Evolutionary conservation across 179 eudicot species (phyloP), one percentile per base, ranked within the genome.

Genomic region (Gypsophila paniculata): DNA sequence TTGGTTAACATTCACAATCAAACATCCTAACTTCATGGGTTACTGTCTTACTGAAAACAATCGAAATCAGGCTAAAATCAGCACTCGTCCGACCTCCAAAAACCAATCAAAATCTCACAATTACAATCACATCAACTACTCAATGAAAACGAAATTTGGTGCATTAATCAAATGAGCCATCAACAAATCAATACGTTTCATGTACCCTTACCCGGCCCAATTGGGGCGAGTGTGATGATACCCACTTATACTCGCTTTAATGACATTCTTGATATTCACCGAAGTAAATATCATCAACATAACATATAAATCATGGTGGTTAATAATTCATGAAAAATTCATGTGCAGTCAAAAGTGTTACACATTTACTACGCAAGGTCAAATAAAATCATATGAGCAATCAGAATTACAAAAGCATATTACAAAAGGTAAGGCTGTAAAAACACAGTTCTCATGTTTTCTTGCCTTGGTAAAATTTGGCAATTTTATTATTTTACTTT

Each of bases 401-500:
- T 54, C 69, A 53, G 64, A 57, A 69, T 69, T 53, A 69, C 69
- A 69, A 61, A n/a, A 48, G 38, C 17, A 42, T 34, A 58, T 12
- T 23, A 9, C 62, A 73, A 34, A 34, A 51, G 51, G 61, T 9
- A 51, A 62, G 15, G 15, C 58, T 48, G 70, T 55, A 26, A n/a
- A 49, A 44, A 29, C 65, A 51, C 80, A 70, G 57, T 74, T 70
- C 70, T 65, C 82, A 79, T 75, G 78, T 59, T 74, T 32, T 69
- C 25, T 11, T 78, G 81, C 61, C 65, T 59, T 32, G 61, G 36
- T 49, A 22, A 48, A 70, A 22, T 22, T 64, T 59, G 75, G 75
- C 69, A 70, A 78, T 48, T 42, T 6, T 42, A 42, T 42, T 42
- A 42, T 1, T 42, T 42, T 42, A 42, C 11, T 42, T 6, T 6